Conservation (phyloP, 305 asterid genomes). For the Solanum hybrid region DNA sequence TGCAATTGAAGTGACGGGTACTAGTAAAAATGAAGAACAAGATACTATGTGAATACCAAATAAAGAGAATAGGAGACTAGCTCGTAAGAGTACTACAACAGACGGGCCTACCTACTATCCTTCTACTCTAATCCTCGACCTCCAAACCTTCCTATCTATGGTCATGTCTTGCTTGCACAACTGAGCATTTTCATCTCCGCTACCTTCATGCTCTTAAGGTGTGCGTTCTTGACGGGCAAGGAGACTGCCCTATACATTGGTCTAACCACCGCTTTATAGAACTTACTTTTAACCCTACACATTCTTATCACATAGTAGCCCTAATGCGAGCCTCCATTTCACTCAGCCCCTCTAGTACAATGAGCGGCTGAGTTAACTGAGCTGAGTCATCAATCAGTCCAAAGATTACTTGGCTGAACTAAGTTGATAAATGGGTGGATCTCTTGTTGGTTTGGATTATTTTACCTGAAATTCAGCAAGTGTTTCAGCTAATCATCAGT, state of each 20-base stretch:
- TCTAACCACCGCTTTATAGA: not conserved
- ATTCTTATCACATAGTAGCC: not conserved
- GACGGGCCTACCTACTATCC: not conserved
- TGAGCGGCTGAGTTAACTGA: not conserved
- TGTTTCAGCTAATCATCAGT: not conserved
- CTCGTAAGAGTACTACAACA: not conserved
- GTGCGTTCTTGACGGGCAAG: not conserved
- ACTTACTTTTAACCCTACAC: not conserved
- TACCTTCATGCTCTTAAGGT: not conserved
- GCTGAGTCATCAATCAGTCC: not conserved
- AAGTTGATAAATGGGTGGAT: not conserved
- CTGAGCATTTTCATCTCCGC: not conserved
- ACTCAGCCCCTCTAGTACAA: not conserved
- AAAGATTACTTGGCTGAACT: not conserved
- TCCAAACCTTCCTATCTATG: not conserved
- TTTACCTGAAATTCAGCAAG: not conserved
- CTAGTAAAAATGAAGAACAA: not conserved
- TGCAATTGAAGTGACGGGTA: not conserved
- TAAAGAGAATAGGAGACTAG: not conserved
- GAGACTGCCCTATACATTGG: not conserved
- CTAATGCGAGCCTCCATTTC: not conserved
- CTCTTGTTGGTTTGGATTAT: not conserved
- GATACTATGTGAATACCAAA: not conserved
- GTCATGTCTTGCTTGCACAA: not conserved
- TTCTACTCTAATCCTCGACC: not conserved